These are phyloP conservation scores for Coleophoma crateriformis DNA, from an alignment of 2,329 filamentous ascomycete species.

Conservation along the genomic window DNA sequence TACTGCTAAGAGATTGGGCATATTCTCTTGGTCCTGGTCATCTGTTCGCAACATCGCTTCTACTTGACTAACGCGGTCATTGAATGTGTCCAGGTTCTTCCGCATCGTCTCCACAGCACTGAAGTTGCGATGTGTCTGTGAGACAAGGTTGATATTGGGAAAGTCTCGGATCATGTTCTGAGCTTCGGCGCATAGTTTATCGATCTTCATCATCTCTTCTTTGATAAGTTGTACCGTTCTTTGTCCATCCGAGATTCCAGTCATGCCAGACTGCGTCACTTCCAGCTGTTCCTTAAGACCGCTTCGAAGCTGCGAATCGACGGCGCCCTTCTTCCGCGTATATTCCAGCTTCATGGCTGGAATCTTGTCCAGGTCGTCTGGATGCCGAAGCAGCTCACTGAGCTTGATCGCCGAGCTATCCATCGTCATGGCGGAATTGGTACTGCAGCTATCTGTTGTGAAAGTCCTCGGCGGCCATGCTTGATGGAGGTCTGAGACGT, in stretches of 20 bases:
- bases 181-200: slow-evolving; percentile 93
- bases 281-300: slow-evolving; percentile 90
- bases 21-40: slow-evolving; percentile 79
- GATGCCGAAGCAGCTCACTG: slow-evolving; percentile 86
- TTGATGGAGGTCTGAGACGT: slow-evolving; percentile 2
- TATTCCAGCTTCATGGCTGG: slow-evolving; percentile 85
- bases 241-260: slow-evolving; percentile 80
- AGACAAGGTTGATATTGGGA: slow-evolving; percentile 83
- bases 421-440: slow-evolving; percentile 21
- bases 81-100: slow-evolving; percentile 81
- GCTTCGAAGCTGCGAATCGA: slow-evolving; percentile 85
- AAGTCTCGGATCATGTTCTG: slow-evolving; percentile 98
- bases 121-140: slow-evolving; percentile 95
- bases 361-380: slow-evolving; percentile 97
- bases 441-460: slow-evolving; percentile 2
- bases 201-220: slow-evolving; percentile 98
- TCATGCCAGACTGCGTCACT: slow-evolving; percentile 91
- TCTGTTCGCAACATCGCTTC: slow-evolving; percentile 78
- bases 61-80: slow-evolving; percentile 67
- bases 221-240: slow-evolving; percentile 89
- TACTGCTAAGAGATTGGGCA: slow-evolving; percentile 83
- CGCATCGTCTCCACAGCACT: slow-evolving; percentile 92
- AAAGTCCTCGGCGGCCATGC: slow-evolving; percentile 16
- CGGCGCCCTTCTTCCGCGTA: slow-evolving; percentile 83
- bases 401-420: slow-evolving; percentile 52